Conservation (phyloP, 768 basidiomycete species). For the Suillus weaverae region DNA sequence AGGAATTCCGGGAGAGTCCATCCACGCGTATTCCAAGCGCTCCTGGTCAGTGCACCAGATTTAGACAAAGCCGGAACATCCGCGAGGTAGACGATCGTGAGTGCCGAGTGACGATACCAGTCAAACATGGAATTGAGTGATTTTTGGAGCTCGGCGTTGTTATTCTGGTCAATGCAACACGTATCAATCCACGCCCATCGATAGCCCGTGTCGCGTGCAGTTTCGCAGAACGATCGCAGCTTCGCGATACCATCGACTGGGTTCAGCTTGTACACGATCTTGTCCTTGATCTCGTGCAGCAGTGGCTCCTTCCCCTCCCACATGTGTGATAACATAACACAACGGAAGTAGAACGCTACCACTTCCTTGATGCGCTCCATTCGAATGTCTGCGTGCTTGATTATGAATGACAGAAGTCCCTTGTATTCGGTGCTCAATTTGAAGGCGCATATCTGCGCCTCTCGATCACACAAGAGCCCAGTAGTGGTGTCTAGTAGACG, state of each 20-base stretch:
- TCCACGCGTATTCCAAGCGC: not conserved
- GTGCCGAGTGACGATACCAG: not conserved
- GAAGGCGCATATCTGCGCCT: not conserved
- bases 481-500: not conserved
- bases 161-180: not conserved
- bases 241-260: not conserved
- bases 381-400: not conserved
- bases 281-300: not conserved
- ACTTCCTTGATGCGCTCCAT: not conserved
- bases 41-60: not conserved
- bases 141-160: not conserved
- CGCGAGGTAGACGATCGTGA: not conserved
- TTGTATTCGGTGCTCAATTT: not conserved
- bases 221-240: not conserved
- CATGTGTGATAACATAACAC: not conserved
- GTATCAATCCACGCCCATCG: not conserved
- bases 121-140: not conserved
- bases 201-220: not conserved
- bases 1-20: not conserved
- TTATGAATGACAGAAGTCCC: not conserved
- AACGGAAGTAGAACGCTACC: not conserved
- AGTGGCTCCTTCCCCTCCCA: not conserved
- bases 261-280: not conserved
- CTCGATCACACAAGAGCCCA: not conserved
- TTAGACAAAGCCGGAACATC: not conserved